Percentiles rank a stretch among this genome's conserved stretches.
These are phyloP conservation scores for Glycyrrhiza uralensis DNA, from an alignment of 306 rosid genomes.

Conservation along the genomic window DNA sequence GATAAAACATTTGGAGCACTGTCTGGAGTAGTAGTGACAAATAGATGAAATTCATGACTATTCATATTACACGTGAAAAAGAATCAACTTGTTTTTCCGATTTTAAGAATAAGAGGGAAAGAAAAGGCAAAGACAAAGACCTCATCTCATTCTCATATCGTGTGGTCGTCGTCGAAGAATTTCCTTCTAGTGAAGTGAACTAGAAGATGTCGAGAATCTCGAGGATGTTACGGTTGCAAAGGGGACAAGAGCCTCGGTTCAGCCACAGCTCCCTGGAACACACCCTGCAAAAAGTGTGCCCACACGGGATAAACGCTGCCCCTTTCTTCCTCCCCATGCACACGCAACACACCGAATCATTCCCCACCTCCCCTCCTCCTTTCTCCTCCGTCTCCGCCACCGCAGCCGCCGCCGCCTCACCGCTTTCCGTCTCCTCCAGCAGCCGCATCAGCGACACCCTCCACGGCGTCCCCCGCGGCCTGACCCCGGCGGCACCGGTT, in stretches of 20 bases:
- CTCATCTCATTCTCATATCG: not conserved
- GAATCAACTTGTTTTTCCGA: not conserved
- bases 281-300: conserved; percentile 92
- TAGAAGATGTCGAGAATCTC: conserved; percentile 85
- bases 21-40: no score
- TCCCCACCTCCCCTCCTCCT: conserved; percentile 23
- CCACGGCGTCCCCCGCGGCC: conserved; percentile 56
- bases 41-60: not conserved
- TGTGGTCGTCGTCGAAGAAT: not conserved
- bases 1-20: not conserved
- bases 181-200: not conserved
- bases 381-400: conserved; percentile 23
- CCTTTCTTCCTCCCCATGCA: conserved; percentile 89
- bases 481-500: not conserved
- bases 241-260: conserved; percentile 85
- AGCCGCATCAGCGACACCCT: conserved; percentile 83
- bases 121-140: not conserved
- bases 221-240: conserved; percentile 76
- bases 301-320: conserved; percentile 93
- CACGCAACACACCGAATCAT: conserved; percentile 88
- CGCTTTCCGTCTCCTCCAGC: conserved; percentile 66
- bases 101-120: not conserved
- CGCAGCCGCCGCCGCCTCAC: conserved; percentile 7
- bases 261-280: conserved; percentile 91
- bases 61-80: not conserved